phyloP scores from a whole-genome alignment of 73 alveolate species.

The Paramecium pentaurelia region DNA sequence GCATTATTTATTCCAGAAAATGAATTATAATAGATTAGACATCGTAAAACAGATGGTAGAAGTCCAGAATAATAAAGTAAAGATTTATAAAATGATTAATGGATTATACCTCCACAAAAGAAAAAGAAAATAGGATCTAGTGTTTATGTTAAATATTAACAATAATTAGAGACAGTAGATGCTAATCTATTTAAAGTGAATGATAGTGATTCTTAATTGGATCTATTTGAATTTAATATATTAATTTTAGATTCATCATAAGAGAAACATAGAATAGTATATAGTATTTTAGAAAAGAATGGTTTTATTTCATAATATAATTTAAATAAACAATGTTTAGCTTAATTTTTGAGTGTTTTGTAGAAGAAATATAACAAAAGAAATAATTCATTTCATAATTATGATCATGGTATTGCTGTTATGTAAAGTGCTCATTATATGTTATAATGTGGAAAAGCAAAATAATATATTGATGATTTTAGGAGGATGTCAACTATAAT shows the following conservation, averaged over 20 bases:
- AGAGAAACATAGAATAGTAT: slow-evolving; percentile 45
- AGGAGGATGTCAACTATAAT: slow-evolving; percentile 24
- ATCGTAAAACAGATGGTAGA: neutral
- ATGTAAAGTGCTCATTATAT: slow-evolving; percentile 52
- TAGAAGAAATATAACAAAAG: slow-evolving; percentile 35
- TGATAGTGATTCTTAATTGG: slow-evolving; percentile 15
- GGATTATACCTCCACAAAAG: neutral
- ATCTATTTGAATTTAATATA: slow-evolving; percentile 48
- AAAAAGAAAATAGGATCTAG: slow-evolving; percentile 4
- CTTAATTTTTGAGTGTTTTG: slow-evolving; percentile 43
- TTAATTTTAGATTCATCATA: neutral
- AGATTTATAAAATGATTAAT: neutral
- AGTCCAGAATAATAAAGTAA: neutral
- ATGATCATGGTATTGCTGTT: slow-evolving; percentile 61
- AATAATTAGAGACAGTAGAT: neutral
- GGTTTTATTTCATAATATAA: neutral
- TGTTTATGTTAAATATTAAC: neutral
- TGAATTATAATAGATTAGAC: slow-evolving; percentile 11
- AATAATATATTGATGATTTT: slow-evolving; percentile 15
- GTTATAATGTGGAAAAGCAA: neutral
- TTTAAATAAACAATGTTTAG: slow-evolving; percentile 20
- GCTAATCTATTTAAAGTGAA: neutral
- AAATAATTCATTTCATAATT: slow-evolving; percentile 56
- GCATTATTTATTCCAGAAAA: slow-evolving; percentile 38
- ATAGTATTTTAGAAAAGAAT: slow-evolving; percentile 32